Evolutionary conservation across 2,329 filamentous ascomycete genomes (phyloP).

Genomic region (Pestalotiopsis sp.): DNA sequence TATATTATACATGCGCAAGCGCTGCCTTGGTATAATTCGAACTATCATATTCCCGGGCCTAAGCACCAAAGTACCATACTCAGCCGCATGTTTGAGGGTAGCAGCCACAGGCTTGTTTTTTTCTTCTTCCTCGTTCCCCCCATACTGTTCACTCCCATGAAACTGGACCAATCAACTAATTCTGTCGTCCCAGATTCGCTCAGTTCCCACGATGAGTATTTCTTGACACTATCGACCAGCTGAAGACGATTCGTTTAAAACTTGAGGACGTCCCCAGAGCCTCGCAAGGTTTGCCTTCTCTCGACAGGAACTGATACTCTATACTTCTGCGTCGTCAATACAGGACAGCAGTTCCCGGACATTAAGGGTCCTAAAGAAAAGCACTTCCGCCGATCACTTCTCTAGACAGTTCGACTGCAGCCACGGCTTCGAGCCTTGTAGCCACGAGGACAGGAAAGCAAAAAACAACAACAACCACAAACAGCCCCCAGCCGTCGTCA

Average conservation of each 20-base stretch:
- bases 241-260: too few relatives aligned
- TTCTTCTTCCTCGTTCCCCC: neutral
- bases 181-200: too few relatives aligned
- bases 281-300: neutral
- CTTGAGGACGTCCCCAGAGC: neutral
- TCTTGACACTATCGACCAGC: too few relatives aligned
- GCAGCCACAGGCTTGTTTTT: neutral
- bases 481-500: neutral
- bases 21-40: neutral
- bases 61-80: neutral
- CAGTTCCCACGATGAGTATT: too few relatives aligned
- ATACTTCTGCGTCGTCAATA: neutral
- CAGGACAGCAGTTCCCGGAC: neutral
- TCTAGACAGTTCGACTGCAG: neutral
- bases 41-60: neutral
- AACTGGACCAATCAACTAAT: neutral
- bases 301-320: neutral
- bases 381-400: neutral
- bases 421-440: neutral
- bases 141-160: neutral
- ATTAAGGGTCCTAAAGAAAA: neutral
- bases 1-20: neutral
- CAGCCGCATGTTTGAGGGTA: neutral
- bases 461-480: neutral
- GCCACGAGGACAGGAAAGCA: neutral